These are phyloP conservation scores for Xylariaceae sp. DNA, from an alignment of 2,329 filamentous ascomycete genomes.

Conservation along the genomic window DNA sequence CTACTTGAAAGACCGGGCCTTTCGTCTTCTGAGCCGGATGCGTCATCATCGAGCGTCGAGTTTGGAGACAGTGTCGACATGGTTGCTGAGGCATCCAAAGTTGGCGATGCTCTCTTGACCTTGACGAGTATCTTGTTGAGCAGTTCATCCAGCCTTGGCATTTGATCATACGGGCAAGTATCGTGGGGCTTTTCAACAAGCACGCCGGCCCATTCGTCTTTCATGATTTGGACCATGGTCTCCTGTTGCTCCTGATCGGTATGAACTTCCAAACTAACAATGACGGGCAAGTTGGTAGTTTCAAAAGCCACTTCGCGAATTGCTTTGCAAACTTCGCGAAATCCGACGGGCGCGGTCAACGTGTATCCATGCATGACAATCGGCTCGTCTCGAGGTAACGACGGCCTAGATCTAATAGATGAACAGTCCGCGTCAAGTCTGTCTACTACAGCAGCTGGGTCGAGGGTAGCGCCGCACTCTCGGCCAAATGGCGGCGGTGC, in stretches of 20 bases:
- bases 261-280: conserved; percentile 92
- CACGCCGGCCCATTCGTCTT: conserved; percentile 77
- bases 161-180: conserved; percentile 53
- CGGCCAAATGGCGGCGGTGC: conserved; percentile 20
- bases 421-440: conserved; percentile 21
- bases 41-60: conserved; percentile 41
- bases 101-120: conserved; percentile 61
- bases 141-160: conserved; percentile 73
- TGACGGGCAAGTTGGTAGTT: conserved; percentile 76
- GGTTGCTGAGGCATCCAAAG: conserved; percentile 36
- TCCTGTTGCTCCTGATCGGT: conserved; percentile 81
- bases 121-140: conserved; percentile 82
- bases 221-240: conserved; percentile 93
- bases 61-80: conserved; percentile 38
- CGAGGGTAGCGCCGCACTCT: conserved; percentile 15
- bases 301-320: conserved; percentile 80
- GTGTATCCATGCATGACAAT: conserved; percentile 84
- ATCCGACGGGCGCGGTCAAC: conserved; percentile 81
- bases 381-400: conserved; percentile 62
- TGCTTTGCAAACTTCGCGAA: conserved; percentile 81
- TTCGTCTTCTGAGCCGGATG: conserved; percentile 50
- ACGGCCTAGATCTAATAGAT: conserved; percentile 29
- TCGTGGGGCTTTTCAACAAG: conserved; percentile 65
- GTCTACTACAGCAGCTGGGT: conserved; percentile 14
- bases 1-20: conserved; percentile 20